These are phyloP conservation scores for Pulicaria dysenterica DNA, from an alignment of 129 eudicot genomes.

Conservation along the genomic window DNA sequence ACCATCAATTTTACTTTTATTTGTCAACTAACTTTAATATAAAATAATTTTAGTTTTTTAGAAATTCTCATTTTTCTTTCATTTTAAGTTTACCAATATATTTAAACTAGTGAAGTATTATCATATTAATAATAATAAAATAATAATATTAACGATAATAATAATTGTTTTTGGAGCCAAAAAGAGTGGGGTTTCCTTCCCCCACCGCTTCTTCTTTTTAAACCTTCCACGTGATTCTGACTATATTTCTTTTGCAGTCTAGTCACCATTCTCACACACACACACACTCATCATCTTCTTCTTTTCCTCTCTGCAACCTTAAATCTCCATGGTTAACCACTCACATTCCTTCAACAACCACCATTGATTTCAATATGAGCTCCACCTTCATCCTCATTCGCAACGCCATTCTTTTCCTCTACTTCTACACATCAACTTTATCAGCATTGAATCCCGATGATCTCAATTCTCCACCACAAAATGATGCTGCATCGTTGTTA, in stretches of 20 bases:
- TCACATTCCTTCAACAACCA: slow-evolving; percentile 1
- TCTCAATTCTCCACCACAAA: not conserved
- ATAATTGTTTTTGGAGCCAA: slow-evolving; percentile 13
- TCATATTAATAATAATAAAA: too few species aligned
- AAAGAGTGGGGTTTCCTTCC: slow-evolving; percentile 16
- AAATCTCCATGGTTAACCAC: slow-evolving; percentile 25
- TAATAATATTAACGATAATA: too few species aligned
- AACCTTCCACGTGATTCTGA: slow-evolving; percentile 38
- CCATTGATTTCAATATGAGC: slow-evolving; percentile 24
- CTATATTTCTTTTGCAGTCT: slow-evolving; percentile 19
- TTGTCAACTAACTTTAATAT: too few species aligned
- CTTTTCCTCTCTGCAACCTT: not conserved
- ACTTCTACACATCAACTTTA: slow-evolving; percentile 6
- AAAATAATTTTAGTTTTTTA: too few species aligned
- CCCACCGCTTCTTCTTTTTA: slow-evolving; percentile 24
- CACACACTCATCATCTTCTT: not conserved
- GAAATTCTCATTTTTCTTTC: too few species aligned
- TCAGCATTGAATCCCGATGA: not conserved
- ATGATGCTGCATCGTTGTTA: slow-evolving; percentile 49
- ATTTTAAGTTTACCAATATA: too few species aligned
- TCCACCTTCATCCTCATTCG: slow-evolving; percentile 18
- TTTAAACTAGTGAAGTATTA: too few species aligned
- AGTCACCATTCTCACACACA: slow-evolving; percentile 2
- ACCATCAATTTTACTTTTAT: too few species aligned
- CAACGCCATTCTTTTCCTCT: slow-evolving; percentile 13